Percentiles rank a stretch among this genome's conserved stretches.
These are phyloP conservation scores for Entamoeba dispar DNA, from an alignment of 208 protist species.

Conservation along the genomic window DNA sequence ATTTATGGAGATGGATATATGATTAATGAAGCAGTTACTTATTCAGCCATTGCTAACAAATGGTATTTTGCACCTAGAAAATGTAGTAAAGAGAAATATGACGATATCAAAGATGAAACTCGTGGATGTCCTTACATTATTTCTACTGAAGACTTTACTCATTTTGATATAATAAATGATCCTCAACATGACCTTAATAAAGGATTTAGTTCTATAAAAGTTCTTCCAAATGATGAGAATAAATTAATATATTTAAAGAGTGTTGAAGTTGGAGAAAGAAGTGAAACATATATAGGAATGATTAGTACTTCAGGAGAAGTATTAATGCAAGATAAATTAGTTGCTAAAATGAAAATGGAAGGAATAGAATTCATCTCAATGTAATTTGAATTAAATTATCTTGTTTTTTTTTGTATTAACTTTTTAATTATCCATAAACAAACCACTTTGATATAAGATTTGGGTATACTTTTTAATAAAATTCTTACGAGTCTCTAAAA, in stretches of 20 bases:
- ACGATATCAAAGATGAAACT: conserved; percentile 29
- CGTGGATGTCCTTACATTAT: conserved; percentile 28
- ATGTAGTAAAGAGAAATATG: conserved; percentile 27
- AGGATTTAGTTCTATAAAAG: background rate
- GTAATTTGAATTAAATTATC: background rate
- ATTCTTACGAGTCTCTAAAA: no score
- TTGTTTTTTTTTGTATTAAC: no score
- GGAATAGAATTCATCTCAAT: background rate
- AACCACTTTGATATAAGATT: no score
- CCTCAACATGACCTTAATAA: background rate
- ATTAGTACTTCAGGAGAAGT: background rate
- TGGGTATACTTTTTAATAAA: no score
- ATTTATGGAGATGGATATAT: conserved; percentile 31
- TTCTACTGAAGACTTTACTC: background rate
- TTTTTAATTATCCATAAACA: no score
- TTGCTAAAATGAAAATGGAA: background rate
- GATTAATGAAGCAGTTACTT: conserved; percentile 29
- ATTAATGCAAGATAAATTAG: background rate
- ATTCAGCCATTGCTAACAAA: conserved; percentile 3
- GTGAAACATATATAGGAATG: background rate
- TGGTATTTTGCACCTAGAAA: conserved; percentile 38
- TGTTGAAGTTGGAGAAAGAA: background rate
- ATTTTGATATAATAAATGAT: background rate
- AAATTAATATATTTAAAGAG: background rate
- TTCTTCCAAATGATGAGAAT: background rate